Base-by-base conservation (phyloP, 2,329 filamentous ascomycete species). In the Diaporthe amygdali region DNA sequence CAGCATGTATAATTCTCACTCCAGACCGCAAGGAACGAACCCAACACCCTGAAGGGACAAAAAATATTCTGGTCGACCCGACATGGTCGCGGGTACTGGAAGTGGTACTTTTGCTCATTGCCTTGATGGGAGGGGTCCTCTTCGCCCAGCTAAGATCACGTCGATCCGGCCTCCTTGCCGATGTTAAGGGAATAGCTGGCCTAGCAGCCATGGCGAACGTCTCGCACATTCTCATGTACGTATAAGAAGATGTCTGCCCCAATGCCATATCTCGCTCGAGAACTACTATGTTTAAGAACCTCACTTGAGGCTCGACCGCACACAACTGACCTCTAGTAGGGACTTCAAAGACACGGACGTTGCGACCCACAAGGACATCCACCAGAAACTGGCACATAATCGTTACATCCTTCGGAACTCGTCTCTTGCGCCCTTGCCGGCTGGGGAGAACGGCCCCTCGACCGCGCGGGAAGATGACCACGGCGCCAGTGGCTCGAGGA, bases 151-250 rank as follows among this genome's bases (percentile, higher is more conserved):
- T 94, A 52, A 87, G 88, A 69, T 84, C 84, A 20, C 85, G 92
- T 27, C 89, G 88, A 47, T 92, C 91, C 4, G 92, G 92, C 0
- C 83, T 94, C 20, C 80, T 90, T 3, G 88, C 89, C 7, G 91
- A 94, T 77, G 92, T 93, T 8, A 90, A 90, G 74, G 92, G 92
- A 7, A 93, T 94, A 66, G 91, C 92, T 2, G 92, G 92, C 2
- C 85, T 94, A 46, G 92, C 92, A 7, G 90, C 92, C 69, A 94
- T 94, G 92, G 92, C 92, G 12, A 92, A 93, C 3, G 89, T 89
- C 72, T 90, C 88, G 74, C 92, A 73, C 15, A 72, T 73, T 10
- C 67, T 73, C 20, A 73, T 72, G 71, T 64, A 64, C 17, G 59
- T 37, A 17, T 3, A 1, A 6, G 10, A 44, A 1, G 8, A 37